Base-by-base conservation (phyloP, 192 early-diverging fungal species). In the Geranomyces michiganensis region DNA sequence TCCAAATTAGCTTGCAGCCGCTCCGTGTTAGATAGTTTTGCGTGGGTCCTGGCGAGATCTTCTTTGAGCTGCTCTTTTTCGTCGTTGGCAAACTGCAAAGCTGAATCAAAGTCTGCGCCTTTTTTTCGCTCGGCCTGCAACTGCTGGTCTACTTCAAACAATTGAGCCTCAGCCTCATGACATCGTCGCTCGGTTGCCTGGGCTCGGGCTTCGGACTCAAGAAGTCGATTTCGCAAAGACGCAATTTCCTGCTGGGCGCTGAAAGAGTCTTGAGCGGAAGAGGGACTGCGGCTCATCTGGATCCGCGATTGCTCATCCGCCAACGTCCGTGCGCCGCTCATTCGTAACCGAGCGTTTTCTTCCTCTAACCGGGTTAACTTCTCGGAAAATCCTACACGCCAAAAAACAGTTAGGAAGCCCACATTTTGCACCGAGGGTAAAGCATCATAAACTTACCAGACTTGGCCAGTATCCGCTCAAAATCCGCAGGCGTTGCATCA, bases 391-490 rank as follows among this genome's bases (percentile, higher is more conserved):
- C 65, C 74, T 67, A 32, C 10, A 19, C 2, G 29, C 12, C 30
- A 6, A 2, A 58, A 21, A 14, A 21, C 53, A 55, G 14, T 29
- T 26, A 26, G 22, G 27, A 29, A 6, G 3, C 53, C 5, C 5
- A 13, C 53, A 26, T 55, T 55, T 3, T 55, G 21, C 53, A 8
- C 53, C 47, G 13, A 13, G n/a, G n/a, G 36, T 10, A 41, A 26
- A 53, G 51, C n/a, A 10, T 55, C 65, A 12, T 9, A 26, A 62
- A 72, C 1, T 67, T 29, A 56, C 79, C 71, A 0, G 76, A 56
- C 56, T 71, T 68, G 9, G 48, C 41, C 27, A 84, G 8, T 21
- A 78, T 58, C 53, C 69, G 49, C 33, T 84, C 83, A 72, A 84
- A 84, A 22, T 84, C 83, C 15, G 46, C n/a, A 1, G 55, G 8